A percentile compares a stretch with the other conserved stretches of the same genome.
phyloP scores from a whole-genome alignment of 2,329 filamentous ascomycete species.

The Dothideomycetes sp. region DNA sequence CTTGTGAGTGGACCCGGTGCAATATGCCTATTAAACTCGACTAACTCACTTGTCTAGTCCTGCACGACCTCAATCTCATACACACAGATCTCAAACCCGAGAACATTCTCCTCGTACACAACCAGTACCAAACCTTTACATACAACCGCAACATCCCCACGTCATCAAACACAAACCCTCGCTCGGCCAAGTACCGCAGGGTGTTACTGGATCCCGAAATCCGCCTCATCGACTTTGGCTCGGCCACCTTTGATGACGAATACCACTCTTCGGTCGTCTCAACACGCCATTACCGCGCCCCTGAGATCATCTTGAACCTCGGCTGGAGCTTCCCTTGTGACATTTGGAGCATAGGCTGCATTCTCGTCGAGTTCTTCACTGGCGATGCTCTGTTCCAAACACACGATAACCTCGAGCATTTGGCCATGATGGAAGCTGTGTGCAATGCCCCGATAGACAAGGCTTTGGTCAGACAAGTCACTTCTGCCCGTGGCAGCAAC shows the following conservation, averaged over 20 bases:
- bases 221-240: conserved; percentile 58
- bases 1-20: conserved; percentile 56
- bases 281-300: conserved; percentile 57
- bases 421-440: conserved; percentile 61
- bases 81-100: conserved; percentile 72
- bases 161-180: conserved; percentile 48
- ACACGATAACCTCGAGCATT: conserved; percentile 58
- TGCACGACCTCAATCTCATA: conserved; percentile 94
- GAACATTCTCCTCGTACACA: conserved; percentile 58
- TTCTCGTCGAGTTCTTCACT: conserved; percentile 59
- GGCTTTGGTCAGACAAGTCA: conserved; percentile 45
- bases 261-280: conserved; percentile 61
- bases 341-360: conserved; percentile 62
- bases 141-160: conserved; percentile 60
- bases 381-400: conserved; percentile 61
- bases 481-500: conserved; percentile 38
- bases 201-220: conserved; percentile 58
- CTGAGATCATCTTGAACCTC: conserved; percentile 58
- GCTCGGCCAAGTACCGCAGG: conserved; percentile 52
- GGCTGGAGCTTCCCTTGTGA: conserved; percentile 62
- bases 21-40: conserved; percentile 21
- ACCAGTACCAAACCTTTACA: conserved; percentile 58
- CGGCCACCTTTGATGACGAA: conserved; percentile 59
- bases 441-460: conserved; percentile 48
- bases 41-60: conserved; percentile 56